Base-by-base conservation (phyloP, 257 asterid species). In the Solanum paucissectum region DNA sequence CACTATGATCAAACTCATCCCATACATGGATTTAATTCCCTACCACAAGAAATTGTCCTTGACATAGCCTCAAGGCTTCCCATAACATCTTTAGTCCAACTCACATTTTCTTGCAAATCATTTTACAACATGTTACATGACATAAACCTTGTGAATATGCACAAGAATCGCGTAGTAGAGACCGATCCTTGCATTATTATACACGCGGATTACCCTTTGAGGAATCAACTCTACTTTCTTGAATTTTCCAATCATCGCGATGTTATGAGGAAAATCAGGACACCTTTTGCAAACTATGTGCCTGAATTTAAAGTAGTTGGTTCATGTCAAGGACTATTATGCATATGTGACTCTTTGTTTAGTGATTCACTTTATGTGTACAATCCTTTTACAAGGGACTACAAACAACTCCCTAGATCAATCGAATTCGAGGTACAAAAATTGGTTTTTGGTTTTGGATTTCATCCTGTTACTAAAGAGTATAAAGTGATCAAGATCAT, bases 401-500 rank as follows among this genome's bases (percentile, higher is more conserved):
- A 38, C 34, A 76, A 40, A 38, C 23, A 76, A 20, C 34, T 93
- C 6, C 94, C 94, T 3, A 88, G 83, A 75, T 89, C 90, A 25
- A 36, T 34, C 5, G 83, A 75, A 23, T 90, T 69, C 36, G 52
- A 74, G 34, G 81, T 83, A 44, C 89, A 87, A 49, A 32, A n/a
- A 2, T 58, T 85, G 10, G 88, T 87, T 3, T 92, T 89, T 42
- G 95, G 96, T 29, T 93, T 90, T 60, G 93, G 84, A 12, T 76
- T 76, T 76, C 5, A 13, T 40, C 84, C 10, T 40, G 60, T 76
- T 76, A 76, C 84, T 42, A 90, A 83, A 1, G 91, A 89, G 49
- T 94, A 89, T 89, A 92, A 94, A 88, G 90, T 92, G 75, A 86
- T 92, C 89, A 91, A 88, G 90, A 88, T 94, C 21, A 84, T 83